These are phyloP conservation scores for Populus davidiana DNA, from an alignment of 345 rosid genomes.

Conservation along the genomic window DNA sequence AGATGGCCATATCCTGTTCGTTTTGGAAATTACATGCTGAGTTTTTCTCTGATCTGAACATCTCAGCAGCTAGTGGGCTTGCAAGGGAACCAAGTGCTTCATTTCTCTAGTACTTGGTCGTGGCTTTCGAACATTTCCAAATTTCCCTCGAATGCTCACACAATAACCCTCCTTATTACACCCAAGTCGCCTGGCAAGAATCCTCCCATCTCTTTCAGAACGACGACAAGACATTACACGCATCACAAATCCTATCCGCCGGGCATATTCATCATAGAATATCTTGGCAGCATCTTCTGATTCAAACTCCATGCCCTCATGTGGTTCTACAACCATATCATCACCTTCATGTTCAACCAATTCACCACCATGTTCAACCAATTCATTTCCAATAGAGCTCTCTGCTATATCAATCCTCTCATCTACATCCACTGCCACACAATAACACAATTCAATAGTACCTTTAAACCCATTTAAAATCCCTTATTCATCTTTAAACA, in stretches of 20 bases:
- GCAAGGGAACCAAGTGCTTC: too few relatives aligned
- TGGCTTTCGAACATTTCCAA: slow-evolving; percentile 65
- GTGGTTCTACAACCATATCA: slow-evolving; percentile 51
- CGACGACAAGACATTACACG: slow-evolving; percentile 95
- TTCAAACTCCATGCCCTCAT: slow-evolving; percentile 79
- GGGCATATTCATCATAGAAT: slow-evolving; percentile 81
- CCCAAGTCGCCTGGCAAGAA: slow-evolving; percentile 83
- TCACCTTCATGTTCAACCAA: slow-evolving; percentile 29
- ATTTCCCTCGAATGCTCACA: slow-evolving; percentile 72
- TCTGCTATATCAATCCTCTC: slow-evolving; percentile 38
- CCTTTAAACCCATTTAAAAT: not conserved
- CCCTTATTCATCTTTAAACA: not conserved
- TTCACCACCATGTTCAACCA: slow-evolving; percentile 30
- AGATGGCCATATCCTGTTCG: too few relatives aligned
- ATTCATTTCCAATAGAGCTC: slow-evolving; percentile 36
- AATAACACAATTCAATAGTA: slow-evolving; percentile 5
- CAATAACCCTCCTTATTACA: slow-evolving; percentile 93
- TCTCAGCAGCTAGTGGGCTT: too few relatives aligned
- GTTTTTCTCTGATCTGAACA: too few relatives aligned
- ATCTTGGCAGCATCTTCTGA: slow-evolving; percentile 86
- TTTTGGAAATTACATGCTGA: too few relatives aligned
- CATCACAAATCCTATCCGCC: slow-evolving; percentile 78
- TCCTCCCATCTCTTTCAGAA: slow-evolving; percentile 86
- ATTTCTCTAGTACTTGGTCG: slow-evolving; percentile 69
- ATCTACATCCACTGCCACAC: slow-evolving; percentile 52